A percentile compares a stretch with the other conserved stretches of the same genome.
These are phyloP conservation scores for Colletotrichum lini DNA, from an alignment of 2,329 filamentous ascomycete genomes.

Conservation along the genomic window DNA sequence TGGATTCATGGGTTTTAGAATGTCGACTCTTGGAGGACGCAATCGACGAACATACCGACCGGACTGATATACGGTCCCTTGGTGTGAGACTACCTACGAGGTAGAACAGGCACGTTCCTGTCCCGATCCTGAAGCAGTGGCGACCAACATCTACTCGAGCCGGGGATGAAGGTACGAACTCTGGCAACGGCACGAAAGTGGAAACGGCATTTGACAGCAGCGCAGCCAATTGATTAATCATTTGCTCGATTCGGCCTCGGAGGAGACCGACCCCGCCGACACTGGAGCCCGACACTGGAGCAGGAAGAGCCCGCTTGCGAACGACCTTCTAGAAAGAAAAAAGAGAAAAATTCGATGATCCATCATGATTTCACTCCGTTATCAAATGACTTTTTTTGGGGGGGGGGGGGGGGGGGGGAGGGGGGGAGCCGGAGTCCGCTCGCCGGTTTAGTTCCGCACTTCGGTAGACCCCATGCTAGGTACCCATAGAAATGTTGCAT, in stretches of 20 bases:
- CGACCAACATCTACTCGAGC: background rate
- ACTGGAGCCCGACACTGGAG: background rate
- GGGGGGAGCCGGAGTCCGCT: background rate
- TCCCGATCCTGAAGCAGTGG: background rate
- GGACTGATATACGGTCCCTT: too few relatives aligned
- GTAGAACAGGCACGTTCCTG: background rate
- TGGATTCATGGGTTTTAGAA: too few relatives aligned
- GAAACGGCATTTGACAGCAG: conserved; percentile 33
- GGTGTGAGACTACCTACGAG: too few relatives aligned
- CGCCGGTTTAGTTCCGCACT: background rate
- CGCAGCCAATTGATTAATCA: conserved; percentile 35
- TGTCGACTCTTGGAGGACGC: background rate
- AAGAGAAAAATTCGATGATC: conserved; percentile 11
- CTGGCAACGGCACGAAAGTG: conserved; percentile 7
- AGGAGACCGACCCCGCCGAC: background rate
- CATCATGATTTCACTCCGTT: conserved; percentile 32
- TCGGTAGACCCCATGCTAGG: background rate
- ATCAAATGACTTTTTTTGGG: background rate
- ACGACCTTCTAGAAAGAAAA: conserved; percentile 38
- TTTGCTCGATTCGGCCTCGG: background rate
- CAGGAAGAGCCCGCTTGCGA: background rate
- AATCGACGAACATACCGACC: background rate
- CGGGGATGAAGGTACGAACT: background rate
- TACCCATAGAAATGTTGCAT: background rate
- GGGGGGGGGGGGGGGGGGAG: background rate